These are phyloP conservation scores for Candida sithepensis DNA, from an alignment of 805 yeast genomes.

Conservation along the genomic window DNA sequence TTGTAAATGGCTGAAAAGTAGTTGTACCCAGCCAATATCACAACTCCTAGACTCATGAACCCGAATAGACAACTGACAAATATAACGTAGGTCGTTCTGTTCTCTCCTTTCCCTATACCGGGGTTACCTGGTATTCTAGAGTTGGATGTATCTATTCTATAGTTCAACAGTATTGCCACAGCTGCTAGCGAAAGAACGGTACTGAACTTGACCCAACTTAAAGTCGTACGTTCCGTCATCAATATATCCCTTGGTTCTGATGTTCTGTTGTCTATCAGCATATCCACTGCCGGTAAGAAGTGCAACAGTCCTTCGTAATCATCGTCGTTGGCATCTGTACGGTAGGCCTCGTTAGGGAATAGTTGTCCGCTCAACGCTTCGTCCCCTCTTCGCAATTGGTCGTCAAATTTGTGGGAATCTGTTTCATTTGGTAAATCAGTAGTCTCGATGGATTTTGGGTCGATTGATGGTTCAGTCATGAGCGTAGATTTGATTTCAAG, in stretches of 20 bases:
- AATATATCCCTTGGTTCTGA: constrained; percentile 54
- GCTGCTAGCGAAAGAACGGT: constrained; percentile 43
- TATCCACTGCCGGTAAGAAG: constrained; percentile 14
- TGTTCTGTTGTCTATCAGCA: constrained; percentile 34
- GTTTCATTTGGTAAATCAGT: too few relatives aligned
- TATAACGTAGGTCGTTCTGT: constrained; percentile 22
- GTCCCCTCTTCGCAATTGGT: not conserved
- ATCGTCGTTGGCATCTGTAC: not conserved
- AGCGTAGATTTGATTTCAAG: too few relatives aligned
- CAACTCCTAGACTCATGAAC: constrained; percentile 35
- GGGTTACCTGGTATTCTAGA: constrained; percentile 10
- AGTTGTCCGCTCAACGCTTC: not conserved
- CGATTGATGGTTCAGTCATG: too few relatives aligned
- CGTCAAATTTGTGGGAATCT: not conserved
- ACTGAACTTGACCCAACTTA: constrained; percentile 46
- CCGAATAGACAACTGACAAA: constrained; percentile 36
- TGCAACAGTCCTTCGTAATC: constrained; percentile 11
- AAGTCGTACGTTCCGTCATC: constrained; percentile 51
- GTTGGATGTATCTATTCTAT: constrained; percentile 36
- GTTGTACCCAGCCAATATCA: constrained; percentile 37
- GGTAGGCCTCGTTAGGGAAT: not conserved
- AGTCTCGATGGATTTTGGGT: too few relatives aligned
- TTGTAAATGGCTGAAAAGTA: constrained; percentile 42
- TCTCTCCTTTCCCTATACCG: constrained; percentile 5
- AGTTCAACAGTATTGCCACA: constrained; percentile 43